Evolutionary conservation across 2,329 filamentous ascomycete species (phyloP).

Genomic region (Cladobotryum protrusum): DNA sequence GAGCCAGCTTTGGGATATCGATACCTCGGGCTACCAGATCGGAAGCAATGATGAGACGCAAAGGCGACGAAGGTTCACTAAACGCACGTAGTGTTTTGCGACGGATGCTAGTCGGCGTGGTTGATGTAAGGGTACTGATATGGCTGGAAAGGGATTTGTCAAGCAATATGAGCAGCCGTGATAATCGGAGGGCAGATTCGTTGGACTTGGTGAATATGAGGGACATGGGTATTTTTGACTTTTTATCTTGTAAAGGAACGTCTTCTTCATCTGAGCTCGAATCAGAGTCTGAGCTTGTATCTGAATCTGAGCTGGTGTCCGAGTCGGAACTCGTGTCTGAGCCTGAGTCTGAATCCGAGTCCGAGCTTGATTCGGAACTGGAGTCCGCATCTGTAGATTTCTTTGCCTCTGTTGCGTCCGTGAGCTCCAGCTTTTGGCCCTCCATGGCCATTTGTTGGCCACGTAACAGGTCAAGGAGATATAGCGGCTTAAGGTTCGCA

Average conservation of each 20-base stretch:
- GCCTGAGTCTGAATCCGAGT: slow-evolving; percentile 20
- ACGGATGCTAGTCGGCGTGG: slow-evolving; percentile 65
- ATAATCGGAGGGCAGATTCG: slow-evolving; percentile 79
- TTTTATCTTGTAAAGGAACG: not conserved
- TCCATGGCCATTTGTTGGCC: slow-evolving; percentile 41
- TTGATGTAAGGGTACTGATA: slow-evolving; percentile 69
- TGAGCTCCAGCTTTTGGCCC: slow-evolving; percentile 6
- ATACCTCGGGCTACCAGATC: slow-evolving; percentile 91
- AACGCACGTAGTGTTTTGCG: slow-evolving; percentile 65
- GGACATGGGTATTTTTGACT: slow-evolving; percentile 37
- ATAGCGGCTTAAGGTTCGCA: slow-evolving; percentile 69
- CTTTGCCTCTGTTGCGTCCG: not conserved
- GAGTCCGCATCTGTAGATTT: slow-evolving; percentile 13
- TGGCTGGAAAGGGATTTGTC: slow-evolving; percentile 49
- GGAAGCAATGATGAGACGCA: slow-evolving; percentile 78
- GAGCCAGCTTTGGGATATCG: slow-evolving; percentile 70
- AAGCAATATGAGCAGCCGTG: slow-evolving; percentile 67
- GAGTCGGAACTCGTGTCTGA: slow-evolving; percentile 15
- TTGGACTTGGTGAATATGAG: slow-evolving; percentile 90
- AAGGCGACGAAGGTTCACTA: slow-evolving; percentile 54
- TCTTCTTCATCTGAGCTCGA: slow-evolving; percentile 22
- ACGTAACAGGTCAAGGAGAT: slow-evolving; percentile 70
- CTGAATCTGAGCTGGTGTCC: slow-evolving; percentile 16
- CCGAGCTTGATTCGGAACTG: slow-evolving; percentile 31
- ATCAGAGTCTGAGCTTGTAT: slow-evolving; percentile 22